Evolutionary conservation across 129 eudicot species (phyloP).

Genomic region (Escallonia rubra): DNA sequence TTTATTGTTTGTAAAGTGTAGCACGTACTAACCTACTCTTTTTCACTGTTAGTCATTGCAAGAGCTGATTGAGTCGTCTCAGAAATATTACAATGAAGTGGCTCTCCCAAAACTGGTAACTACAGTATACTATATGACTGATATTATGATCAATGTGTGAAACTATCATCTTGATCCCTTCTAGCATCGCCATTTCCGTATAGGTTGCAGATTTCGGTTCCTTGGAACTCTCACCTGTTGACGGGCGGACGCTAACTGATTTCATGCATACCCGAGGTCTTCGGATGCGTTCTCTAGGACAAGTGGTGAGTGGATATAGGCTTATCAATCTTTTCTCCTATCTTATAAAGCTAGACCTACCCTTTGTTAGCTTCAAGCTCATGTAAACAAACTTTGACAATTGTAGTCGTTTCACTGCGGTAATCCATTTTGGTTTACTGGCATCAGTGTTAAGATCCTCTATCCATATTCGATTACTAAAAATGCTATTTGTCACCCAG

Average conservation of each 20-base stretch:
- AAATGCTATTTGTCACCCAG: no score
- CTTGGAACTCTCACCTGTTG: conserved; percentile 97
- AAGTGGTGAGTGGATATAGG: conserved; percentile 55
- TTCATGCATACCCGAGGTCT: conserved; percentile 99
- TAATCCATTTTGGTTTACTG: not conserved
- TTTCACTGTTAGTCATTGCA: conserved; percentile 64
- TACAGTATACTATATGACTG: conserved; percentile 1
- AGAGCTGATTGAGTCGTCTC: conserved; percentile 75
- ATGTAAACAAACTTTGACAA: no score
- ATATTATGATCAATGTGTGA: conserved; percentile 5
- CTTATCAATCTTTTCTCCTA: no score
- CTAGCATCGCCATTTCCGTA: conserved; percentile 3
- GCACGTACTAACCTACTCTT: conserved; percentile 17
- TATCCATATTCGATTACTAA: not conserved
- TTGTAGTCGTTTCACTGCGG: no score
- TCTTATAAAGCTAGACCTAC: no score
- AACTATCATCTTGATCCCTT: conserved; percentile 13
- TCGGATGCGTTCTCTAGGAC: conserved; percentile 98
- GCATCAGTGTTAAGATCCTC: not conserved
- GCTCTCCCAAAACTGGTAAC: conserved; percentile 98
- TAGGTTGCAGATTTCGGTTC: conserved; percentile 99
- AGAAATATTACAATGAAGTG: conserved; percentile 83
- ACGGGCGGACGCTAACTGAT: conserved; percentile 95
- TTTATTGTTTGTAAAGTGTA: conserved; percentile 1
- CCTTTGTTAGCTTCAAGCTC: no score